Evolutionary conservation across 2,329 filamentous ascomycete species (phyloP), one percentile per base, ranked within the genome.

Genomic region (Dactylellina cionopaga): DNA sequence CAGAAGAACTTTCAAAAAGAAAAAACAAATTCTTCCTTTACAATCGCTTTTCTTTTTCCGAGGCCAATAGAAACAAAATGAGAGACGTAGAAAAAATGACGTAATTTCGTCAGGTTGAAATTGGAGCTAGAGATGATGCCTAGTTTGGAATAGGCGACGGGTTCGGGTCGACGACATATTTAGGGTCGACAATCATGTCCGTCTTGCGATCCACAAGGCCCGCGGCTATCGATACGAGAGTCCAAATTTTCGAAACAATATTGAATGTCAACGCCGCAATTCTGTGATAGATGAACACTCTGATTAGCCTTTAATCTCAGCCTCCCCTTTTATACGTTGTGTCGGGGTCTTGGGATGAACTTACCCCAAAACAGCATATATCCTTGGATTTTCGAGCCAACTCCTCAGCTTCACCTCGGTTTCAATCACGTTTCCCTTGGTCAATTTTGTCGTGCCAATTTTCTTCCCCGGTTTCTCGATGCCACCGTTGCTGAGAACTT

Each of bases 391-490:
- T 75, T 89, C 87, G 79, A 83, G 85, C 54, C 83, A 83, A 56
- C 84, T 79, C 41, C 82, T 81, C 0, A 86, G 84, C 25, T 84
- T 83, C 19, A 89, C 85, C 75, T 85, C 81, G 1, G 87, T 88
- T 79, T 88, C 86, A 76, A 89, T 81, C 56, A 65, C 52, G 37
- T 65, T 65, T 3, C 59, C 59, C 35, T 27, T 24, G 1, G 25
- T 29, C 1, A 59, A 54, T 47, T 81, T 80, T 44, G 81, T 78
- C 51, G 80, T 80, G n/a, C 80, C 80, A 13, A 80, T 17, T 35
- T 37, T 63, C 29, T 44, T 51, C 37, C 66, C 58, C 10, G 51
- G 56, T 1, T 71, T 78, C 3, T 77, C 74, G 19, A 77, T 64
- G 27, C 59, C 56, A 13, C 66, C 56, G 6, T 47, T 64, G 5